Evolutionary conservation across 306 rosid genomes (phyloP).

Genomic region (Sicyos baderoa): DNA sequence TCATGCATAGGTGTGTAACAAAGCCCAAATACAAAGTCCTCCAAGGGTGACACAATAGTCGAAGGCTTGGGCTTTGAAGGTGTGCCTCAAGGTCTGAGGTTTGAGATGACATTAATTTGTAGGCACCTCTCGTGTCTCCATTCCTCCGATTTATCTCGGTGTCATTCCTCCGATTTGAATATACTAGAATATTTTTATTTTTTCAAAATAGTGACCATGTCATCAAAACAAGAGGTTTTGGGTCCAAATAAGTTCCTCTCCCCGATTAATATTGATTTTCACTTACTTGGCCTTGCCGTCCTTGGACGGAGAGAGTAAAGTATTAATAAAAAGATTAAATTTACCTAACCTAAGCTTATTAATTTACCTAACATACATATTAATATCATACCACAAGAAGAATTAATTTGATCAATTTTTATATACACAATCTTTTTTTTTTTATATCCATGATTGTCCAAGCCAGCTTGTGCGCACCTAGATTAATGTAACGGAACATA

Average conservation of each 20-base stretch:
- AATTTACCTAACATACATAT: neutral
- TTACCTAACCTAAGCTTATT: neutral
- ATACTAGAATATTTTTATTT: neutral
- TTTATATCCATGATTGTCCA: too few species aligned
- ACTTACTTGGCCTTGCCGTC: neutral
- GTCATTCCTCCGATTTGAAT: neutral
- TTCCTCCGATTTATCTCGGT: too few species aligned
- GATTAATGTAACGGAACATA: too few species aligned
- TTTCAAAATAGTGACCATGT: neutral
- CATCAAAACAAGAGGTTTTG: neutral
- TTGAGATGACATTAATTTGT: too few species aligned
- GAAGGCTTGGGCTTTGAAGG: too few species aligned
- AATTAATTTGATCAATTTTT: too few species aligned
- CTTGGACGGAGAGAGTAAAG: too few species aligned
- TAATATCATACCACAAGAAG: neutral
- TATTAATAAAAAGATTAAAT: neutral
- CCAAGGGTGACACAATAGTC: too few species aligned
- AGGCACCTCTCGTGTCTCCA: too few species aligned
- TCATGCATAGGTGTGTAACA: constrained; percentile 4
- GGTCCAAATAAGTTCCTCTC: neutral
- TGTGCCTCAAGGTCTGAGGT: too few species aligned
- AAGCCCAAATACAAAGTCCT: neutral
- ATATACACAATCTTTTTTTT: too few species aligned
- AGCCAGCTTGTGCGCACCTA: too few species aligned
- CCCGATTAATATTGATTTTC: neutral